phyloP scores from a whole-genome alignment of 2,329 filamentous ascomycete species.

The Nothopassalora personata region DNA sequence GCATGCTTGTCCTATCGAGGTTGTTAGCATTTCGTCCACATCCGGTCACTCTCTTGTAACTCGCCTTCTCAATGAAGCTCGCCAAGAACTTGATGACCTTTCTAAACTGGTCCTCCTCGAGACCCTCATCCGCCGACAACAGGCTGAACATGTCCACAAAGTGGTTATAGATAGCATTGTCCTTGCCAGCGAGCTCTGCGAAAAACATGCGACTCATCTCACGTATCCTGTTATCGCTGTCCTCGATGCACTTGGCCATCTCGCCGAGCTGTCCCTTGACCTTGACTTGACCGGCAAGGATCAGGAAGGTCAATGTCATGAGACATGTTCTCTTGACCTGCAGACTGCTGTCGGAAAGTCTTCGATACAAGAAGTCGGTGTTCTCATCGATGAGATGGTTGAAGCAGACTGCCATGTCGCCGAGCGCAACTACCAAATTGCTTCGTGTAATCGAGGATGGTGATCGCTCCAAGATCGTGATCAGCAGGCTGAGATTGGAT shows the following conservation, averaged over 20 bases:
- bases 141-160: conserved; percentile 99
- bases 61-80: conserved; percentile 94
- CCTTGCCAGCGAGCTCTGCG: conserved; percentile 92
- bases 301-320: conserved; percentile 97
- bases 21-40: background rate
- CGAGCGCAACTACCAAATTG: conserved; percentile 93
- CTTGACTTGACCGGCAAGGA: conserved; percentile 95
- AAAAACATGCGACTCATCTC: conserved; percentile 98
- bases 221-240: conserved; percentile 88
- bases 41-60: conserved; percentile 16
- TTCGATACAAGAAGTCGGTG: conserved; percentile 93
- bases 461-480: conserved; percentile 95
- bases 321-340: conserved; percentile 95
- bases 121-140: conserved; percentile 70
- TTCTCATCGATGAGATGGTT: conserved; percentile 99
- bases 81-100: conserved; percentile 88
- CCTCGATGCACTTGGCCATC: conserved; percentile 98
- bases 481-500: conserved; percentile 81
- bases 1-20: conserved; percentile 81
- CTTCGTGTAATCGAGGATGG: conserved; percentile 87
- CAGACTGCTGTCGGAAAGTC: conserved; percentile 79
- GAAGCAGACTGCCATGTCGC: conserved; percentile 99
- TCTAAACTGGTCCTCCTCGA: conserved; percentile 81
- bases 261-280: conserved; percentile 97
- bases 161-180: conserved; percentile 98